These are phyloP conservation scores for Euphorbia corollata DNA, from an alignment of 441 rosid genomes.

Conservation along the genomic window DNA sequence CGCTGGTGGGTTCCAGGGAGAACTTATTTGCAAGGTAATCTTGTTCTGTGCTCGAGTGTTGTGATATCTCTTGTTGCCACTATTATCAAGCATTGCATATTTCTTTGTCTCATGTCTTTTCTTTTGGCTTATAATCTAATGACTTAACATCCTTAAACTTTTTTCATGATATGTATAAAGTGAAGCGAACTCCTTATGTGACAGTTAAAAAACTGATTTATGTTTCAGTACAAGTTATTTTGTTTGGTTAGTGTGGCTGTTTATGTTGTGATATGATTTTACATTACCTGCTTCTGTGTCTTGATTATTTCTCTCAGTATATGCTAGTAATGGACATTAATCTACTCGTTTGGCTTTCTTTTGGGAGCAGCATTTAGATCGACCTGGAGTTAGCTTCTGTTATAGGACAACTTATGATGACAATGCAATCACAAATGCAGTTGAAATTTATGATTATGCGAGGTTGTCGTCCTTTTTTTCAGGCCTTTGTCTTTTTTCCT, in stretches of 20 bases:
- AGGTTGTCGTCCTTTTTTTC: conserved; percentile 40
- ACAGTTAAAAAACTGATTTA: background rate
- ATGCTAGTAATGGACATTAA: background rate
- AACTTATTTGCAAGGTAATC: conserved; percentile 83
- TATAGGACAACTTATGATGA: conserved; percentile 76
- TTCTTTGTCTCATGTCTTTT: background rate
- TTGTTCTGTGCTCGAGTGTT: background rate
- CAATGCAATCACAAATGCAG: conserved; percentile 85
- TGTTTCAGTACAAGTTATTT: background rate
- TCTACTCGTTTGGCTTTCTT: background rate
- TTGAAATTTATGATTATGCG: conserved; percentile 65
- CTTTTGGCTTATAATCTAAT: background rate
- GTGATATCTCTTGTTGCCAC: background rate
- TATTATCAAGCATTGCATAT: background rate
- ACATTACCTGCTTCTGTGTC: background rate
- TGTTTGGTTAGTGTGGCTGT: background rate
- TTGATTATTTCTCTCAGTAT: background rate
- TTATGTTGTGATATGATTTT: background rate
- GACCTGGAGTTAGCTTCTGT: conserved; percentile 86
- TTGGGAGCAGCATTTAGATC: conserved; percentile 56
- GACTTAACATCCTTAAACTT: background rate
- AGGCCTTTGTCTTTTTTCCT: background rate
- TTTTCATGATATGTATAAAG: no score
- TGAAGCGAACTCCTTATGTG: no score
- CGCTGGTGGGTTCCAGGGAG: conserved; percentile 97